Base-by-base conservation (phyloP, 1,284 basidiomycete species). In the Trametes sp. region DNA sequence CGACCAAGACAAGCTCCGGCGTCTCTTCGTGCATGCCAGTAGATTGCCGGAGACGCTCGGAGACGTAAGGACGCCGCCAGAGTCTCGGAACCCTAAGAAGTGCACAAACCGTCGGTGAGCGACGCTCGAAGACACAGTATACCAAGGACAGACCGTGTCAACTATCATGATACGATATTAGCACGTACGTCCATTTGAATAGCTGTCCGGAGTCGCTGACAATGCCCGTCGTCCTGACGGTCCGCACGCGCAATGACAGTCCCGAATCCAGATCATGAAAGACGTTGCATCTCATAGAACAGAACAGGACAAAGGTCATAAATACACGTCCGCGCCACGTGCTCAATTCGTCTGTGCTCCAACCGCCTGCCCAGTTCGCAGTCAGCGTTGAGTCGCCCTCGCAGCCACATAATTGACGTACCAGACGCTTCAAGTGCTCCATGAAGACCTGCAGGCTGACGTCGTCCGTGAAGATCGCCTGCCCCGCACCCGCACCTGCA, bases 401-500 rank as follows among this genome's bases (percentile, higher is more conserved):
- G 21, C 10, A 54, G 26, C 13, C 24, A 13, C 59, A 35, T 42
- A 8, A 24, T 54, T 26, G 2, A 79, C 89, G 71, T 70, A 90
- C 93, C 81, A 96, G 78, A 72, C 94, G 87, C 77, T 96, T 96
- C 77, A 96, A 81, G 80, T 95, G 92, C 76, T 96, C 94, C 95
- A 96, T 96, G 81, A 98, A 97, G 62, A 97, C 93, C 76, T 96
- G 95, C 79, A 97, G 84, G 76, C 94, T 96, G 64, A 99, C 97
- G 78, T 99, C 98, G 78, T 99, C 98, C 57, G 98, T 99, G 77
- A 98, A 98, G 80, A 99, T 98, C 19, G 96, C 95, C 75, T 95
- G 93, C 4, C 96, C 97, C 1, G 84, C 77, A 46, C 84, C 86
- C 35, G 87, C 85, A 8, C 84, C 82, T 13, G 84, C 79, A 2